These are phyloP conservation scores for Mucor velutinosus DNA, from an alignment of 371 early-diverging fungal genomes.

Conservation along the genomic window DNA sequence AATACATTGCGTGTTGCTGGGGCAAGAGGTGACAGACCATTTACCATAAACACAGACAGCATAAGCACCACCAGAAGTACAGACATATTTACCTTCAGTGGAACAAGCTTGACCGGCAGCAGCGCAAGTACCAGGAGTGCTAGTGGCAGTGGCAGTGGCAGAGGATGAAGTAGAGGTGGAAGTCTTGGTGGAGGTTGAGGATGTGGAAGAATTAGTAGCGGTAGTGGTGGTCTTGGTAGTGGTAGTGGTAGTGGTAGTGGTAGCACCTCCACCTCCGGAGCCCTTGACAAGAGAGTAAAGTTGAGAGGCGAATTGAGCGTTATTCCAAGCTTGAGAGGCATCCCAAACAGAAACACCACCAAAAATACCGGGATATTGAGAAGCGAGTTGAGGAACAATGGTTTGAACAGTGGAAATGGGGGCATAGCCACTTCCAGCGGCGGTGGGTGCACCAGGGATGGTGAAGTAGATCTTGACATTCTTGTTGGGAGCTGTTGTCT, in stretches of 20 bases:
- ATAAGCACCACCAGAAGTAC: conserved; percentile 21
- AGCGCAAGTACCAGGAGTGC: conserved; percentile 16
- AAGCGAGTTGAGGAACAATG: conserved; percentile 38
- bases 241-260: background rate
- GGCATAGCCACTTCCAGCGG: conserved; percentile 67
- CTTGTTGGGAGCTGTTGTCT: conserved; percentile 54
- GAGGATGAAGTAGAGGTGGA: conserved; percentile 5
- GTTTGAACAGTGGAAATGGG: conserved; percentile 34
- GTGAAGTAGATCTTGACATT: conserved; percentile 64
- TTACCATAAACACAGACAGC: conserved; percentile 31
- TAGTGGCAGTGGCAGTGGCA: conserved; percentile 8
- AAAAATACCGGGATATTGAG: conserved; percentile 46
- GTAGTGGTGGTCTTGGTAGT: conserved; percentile 4
- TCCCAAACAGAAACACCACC: conserved; percentile 77
- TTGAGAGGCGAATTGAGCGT: conserved; percentile 34
- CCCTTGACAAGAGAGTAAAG: conserved; percentile 5
- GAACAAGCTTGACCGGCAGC: conserved; percentile 21
- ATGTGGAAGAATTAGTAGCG: conserved; percentile 6
- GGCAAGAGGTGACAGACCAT: conserved; percentile 33
- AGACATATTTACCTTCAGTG: conserved; percentile 20
- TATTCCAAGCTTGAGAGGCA: conserved; percentile 49
- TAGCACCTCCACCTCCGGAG: background rate
- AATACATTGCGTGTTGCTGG: conserved; percentile 30
- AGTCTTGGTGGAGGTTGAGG: background rate
- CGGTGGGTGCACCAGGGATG: conserved; percentile 61